phyloP scores from a whole-genome alignment of 441 rosid species.

The Daphne laureola region DNA sequence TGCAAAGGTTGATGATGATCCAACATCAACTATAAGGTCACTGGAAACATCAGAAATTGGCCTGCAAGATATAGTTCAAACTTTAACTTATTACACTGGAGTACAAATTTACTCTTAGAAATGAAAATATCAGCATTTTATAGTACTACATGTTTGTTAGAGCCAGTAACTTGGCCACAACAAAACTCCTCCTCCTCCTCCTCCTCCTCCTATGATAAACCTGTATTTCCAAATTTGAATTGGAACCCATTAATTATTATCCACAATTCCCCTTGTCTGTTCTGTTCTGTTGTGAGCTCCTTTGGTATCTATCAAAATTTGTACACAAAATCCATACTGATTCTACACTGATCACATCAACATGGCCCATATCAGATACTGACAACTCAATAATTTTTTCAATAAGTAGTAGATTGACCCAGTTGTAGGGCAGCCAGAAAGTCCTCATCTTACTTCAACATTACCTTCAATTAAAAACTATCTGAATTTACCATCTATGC shows the following conservation, averaged over 20 bases:
- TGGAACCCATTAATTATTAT: conserved; percentile 17
- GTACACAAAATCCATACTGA: conserved; percentile 20
- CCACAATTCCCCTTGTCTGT: conserved; percentile 3
- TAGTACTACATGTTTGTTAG: conserved; percentile 41
- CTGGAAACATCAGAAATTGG: conserved; percentile 94
- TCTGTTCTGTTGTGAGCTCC: conserved; percentile 4
- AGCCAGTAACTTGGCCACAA: conserved; percentile 30
- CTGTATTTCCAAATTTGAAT: conserved; percentile 22
- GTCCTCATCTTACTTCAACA: background rate
- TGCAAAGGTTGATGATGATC: conserved; percentile 70
- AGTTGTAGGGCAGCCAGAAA: conserved; percentile 9
- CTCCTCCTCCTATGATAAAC: conserved; percentile 21
- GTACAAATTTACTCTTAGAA: conserved; percentile 12
- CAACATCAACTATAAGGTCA: conserved; percentile 80
- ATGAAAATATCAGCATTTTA: conserved; percentile 17
- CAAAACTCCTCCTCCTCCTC: conserved; percentile 16
- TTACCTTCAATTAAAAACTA: too few relatives aligned
- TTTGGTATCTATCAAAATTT: conserved; percentile 8
- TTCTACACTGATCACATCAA: conserved; percentile 21
- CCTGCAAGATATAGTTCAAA: conserved; percentile 49
- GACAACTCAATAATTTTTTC: conserved; percentile 31
- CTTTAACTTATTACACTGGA: conserved; percentile 5
- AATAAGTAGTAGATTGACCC: conserved; percentile 15
- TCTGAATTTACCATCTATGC: conserved; percentile 2
- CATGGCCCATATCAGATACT: conserved; percentile 30